phyloP scores from a whole-genome alignment of 306 rosid genomes.

The Cyamopsis tetragonoloba region DNA sequence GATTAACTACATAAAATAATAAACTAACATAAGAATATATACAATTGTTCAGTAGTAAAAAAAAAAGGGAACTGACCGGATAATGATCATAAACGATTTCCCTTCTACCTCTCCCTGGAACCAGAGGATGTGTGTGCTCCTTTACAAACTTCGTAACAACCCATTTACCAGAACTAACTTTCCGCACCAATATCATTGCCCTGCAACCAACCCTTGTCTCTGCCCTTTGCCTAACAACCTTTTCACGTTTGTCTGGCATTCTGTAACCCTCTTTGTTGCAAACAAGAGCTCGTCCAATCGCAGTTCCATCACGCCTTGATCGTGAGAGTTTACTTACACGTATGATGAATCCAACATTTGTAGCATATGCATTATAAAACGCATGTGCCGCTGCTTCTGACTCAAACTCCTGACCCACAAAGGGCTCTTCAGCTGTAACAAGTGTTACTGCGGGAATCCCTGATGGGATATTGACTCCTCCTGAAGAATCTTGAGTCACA shows the following conservation, averaged over 20 bases:
- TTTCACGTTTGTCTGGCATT: conserved; percentile 96
- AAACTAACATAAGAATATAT: not conserved
- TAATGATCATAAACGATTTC: conserved; percentile 78
- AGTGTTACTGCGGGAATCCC: conserved; percentile 45
- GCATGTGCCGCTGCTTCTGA: conserved; percentile 91
- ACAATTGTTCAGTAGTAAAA: conserved; percentile 6
- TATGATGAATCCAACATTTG: conserved; percentile 68
- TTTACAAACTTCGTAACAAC: conserved; percentile 74
- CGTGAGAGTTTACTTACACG: conserved; percentile 97
- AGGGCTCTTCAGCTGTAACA: conserved; percentile 67
- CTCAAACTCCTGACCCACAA: conserved; percentile 89
- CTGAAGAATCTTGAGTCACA: conserved; percentile 48
- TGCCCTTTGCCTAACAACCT: conserved; percentile 88
- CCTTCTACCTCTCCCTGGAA: conserved; percentile 80
- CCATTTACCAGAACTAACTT: conserved; percentile 86
- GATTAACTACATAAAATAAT: not conserved
- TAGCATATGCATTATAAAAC: conserved; percentile 88
- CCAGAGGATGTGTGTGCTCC: conserved; percentile 81
- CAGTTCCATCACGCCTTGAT: conserved; percentile 90
- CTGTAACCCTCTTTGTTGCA: conserved; percentile 98
- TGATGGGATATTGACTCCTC: conserved; percentile 38
- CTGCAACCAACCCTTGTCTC: conserved; percentile 97
- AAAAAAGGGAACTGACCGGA: conserved; percentile 66
- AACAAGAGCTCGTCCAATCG: conserved; percentile 92
- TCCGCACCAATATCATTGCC: conserved; percentile 93